phyloP scores from a whole-genome alignment of 768 basidiomycete genomes.

The Infundibulicybe gibba region DNA sequence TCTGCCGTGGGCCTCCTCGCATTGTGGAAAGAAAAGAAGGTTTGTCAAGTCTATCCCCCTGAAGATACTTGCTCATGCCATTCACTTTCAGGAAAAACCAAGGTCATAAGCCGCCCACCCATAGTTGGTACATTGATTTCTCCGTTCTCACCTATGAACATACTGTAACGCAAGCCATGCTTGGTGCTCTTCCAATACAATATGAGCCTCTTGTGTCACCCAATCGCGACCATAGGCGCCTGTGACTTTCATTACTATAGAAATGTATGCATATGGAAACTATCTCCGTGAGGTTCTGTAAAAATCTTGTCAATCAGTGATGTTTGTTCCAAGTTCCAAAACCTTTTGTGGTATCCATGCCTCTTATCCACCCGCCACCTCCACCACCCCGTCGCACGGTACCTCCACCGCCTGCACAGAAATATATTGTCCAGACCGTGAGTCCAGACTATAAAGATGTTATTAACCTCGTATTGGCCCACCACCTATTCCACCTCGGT shows the following conservation, averaged over 20 bases:
- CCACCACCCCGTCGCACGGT: too few relatives aligned
- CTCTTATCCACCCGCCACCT: too few relatives aligned
- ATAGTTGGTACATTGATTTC: constrained; percentile 11
- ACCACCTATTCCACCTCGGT: constrained; percentile 21
- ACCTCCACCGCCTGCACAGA: too few relatives aligned
- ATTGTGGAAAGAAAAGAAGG: constrained; percentile 99
- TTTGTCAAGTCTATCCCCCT: constrained; percentile 27
- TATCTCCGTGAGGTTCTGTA: too few relatives aligned
- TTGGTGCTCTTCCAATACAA: constrained; percentile 2
- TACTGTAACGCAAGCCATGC: constrained; percentile 15
- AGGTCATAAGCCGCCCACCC: constrained; percentile 38
- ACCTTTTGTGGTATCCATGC: too few relatives aligned
- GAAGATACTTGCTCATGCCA: not conserved
- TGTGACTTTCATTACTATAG: not conserved
- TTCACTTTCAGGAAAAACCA: constrained; percentile 61
- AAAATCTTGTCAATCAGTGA: too few relatives aligned
- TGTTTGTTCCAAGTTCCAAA: too few relatives aligned
- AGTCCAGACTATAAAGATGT: not conserved
- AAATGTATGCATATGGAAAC: too few relatives aligned
- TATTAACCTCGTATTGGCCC: constrained; percentile 7
- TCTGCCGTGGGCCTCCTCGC: constrained; percentile 98
- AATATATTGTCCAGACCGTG: too few relatives aligned
- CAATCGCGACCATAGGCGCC: not conserved
- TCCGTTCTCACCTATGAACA: constrained; percentile 12
- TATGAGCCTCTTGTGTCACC: constrained; percentile 1